Evolutionary conservation across 179 eudicot species (phyloP), one percentile per base, ranked within the genome.

Genomic region (Patellifolia procumbens): DNA sequence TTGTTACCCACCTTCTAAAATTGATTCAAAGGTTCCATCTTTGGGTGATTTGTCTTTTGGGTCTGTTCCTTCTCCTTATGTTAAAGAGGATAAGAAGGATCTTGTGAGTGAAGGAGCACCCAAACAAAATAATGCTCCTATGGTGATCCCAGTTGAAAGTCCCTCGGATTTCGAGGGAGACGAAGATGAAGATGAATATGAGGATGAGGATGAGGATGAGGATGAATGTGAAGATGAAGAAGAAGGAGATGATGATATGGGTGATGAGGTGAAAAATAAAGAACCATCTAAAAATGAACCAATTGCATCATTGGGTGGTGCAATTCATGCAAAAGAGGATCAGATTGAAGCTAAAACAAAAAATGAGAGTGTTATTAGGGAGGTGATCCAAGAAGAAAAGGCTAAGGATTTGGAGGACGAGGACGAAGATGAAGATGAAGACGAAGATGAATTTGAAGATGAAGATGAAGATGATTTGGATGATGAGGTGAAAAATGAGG

Each of bases 1-100:
- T 43, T 94, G 98, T 71, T 83, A 92, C 73, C 97, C 93, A 31
- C 87, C 82, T 59, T 75, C 91, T 35, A 16, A 43, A 6, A 35
- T 73, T 0, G 76, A 28, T n/a, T 51, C 76, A 4, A 68, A 82
- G 4, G 52, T 35, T 22, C 39, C 42, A 0, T 6, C 74, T 34
- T 49, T 51, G 13, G 85, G 60, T 12, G 89, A 91, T 79, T 62
- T 35, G 5, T 62, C 43, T 62, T 31, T 22, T 68, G 70, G 70
- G 31, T 22, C 72, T 45, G 32, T 26, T 65, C 85, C 83, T 61
- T 69, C 85, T 24, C 88, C 91, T 31, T 78, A 84, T 63, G 86
- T 84, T 12, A 49, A 83, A 34, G 74, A 76, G 13, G 81, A 31
- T 43, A 43, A 34, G 5, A 80, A 71, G 15, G 58, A 64, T 19